phyloP scores from a whole-genome alignment of 2,329 filamentous ascomycete species.

The Penicillium sp. region DNA sequence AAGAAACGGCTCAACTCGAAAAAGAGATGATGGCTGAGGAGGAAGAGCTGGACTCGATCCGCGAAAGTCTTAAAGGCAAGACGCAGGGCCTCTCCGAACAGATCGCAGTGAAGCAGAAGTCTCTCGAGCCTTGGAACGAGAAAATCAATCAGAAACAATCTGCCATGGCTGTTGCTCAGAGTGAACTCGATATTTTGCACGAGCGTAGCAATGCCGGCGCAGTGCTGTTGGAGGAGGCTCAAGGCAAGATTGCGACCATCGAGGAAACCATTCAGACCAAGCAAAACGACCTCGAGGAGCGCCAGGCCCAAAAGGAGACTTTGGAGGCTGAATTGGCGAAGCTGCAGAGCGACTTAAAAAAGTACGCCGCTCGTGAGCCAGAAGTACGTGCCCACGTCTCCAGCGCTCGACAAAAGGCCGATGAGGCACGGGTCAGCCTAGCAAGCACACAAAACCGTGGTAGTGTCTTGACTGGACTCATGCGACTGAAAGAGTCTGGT shows the following conservation, averaged over 20 bases:
- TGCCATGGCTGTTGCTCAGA: constrained; percentile 89
- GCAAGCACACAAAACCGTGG: constrained; percentile 89
- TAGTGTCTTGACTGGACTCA: constrained; percentile 86
- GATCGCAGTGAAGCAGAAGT: constrained; percentile 89
- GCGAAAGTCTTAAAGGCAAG: constrained; percentile 89
- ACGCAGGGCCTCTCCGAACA: constrained; percentile 92
- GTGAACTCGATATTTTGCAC: constrained; percentile 85
- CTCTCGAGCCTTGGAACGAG: constrained; percentile 92
- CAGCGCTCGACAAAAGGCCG: constrained; percentile 87
- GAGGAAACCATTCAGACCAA: constrained; percentile 73
- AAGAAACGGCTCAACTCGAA: constrained; percentile 78
- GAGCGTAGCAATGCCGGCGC: constrained; percentile 89
- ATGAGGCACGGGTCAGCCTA: constrained; percentile 89
- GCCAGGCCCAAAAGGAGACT: constrained; percentile 70
- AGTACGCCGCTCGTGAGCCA: constrained; percentile 76
- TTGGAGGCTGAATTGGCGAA: constrained; percentile 75
- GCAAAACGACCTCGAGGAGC: constrained; percentile 72
- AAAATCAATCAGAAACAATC: constrained; percentile 97
- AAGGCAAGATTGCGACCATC: constrained; percentile 75
- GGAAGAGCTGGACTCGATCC: constrained; percentile 77
- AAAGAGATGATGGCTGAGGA: constrained; percentile 77
- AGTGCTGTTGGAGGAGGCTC: constrained; percentile 78
- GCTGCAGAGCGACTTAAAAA: constrained; percentile 71
- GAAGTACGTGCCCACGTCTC: constrained; percentile 83
- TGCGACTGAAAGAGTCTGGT: constrained; percentile 93